Percentiles rank a stretch among this genome's conserved stretches.
These are phyloP conservation scores for Clonostachys chloroleuca DNA, from an alignment of 2,329 filamentous ascomycete genomes.

Conservation along the genomic window DNA sequence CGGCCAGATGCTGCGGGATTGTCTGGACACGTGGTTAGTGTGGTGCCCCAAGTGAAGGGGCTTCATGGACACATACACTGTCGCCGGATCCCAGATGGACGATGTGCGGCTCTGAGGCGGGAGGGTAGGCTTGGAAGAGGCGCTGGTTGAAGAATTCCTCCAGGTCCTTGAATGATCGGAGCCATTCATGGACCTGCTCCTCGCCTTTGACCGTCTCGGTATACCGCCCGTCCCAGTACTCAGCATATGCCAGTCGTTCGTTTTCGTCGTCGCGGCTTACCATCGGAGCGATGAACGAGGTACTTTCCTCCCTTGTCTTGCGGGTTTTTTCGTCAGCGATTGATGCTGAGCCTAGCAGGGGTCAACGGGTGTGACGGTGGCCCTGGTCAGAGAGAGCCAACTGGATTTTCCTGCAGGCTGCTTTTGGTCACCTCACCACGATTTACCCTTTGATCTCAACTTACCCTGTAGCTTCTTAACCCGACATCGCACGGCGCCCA, in stretches of 20 bases:
- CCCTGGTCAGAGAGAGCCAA: too few relatives aligned
- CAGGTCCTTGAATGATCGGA: constrained; percentile 40
- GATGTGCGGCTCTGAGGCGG: constrained; percentile 32
- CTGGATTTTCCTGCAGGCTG: too few relatives aligned
- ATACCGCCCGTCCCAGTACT: constrained; percentile 49
- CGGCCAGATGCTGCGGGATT: constrained; percentile 41
- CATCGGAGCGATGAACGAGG: not conserved
- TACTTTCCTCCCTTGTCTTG: too few relatives aligned
- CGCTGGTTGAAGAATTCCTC: constrained; percentile 38
- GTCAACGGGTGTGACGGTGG: too few relatives aligned
- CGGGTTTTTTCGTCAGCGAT: too few relatives aligned
- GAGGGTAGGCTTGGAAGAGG: constrained; percentile 25
- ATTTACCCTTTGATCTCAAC: too few relatives aligned
- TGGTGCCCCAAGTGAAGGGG: not conserved
- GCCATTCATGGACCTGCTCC: constrained; percentile 42
- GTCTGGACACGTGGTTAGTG: constrained; percentile 25
- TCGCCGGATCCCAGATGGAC: constrained; percentile 54
- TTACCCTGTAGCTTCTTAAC: too few relatives aligned
- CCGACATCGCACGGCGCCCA: too few relatives aligned
- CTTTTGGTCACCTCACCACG: too few relatives aligned
- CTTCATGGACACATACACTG: constrained; percentile 35
- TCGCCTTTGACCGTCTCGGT: constrained; percentile 10
- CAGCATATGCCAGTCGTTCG: constrained; percentile 24
- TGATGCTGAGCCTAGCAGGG: too few relatives aligned
- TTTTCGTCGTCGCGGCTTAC: constrained; percentile 2